These are phyloP conservation scores for Canna indica DNA, from an alignment of 176 grass and related monocot species.

Conservation along the genomic window DNA sequence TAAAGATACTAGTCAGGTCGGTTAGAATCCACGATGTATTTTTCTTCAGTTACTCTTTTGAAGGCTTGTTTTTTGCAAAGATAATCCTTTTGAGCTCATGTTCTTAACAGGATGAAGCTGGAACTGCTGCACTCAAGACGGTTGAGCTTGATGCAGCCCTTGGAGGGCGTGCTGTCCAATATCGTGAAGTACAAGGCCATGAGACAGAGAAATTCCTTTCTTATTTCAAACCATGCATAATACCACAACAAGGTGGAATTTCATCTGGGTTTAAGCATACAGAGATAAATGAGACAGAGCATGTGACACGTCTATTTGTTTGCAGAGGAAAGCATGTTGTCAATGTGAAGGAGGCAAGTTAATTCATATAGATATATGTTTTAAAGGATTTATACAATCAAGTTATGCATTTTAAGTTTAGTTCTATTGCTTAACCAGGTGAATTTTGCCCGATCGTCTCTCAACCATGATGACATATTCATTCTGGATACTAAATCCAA, in stretches of 20 bases:
- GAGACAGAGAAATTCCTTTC: constrained; percentile 97
- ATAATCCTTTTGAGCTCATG: constrained; percentile 29
- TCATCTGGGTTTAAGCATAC: constrained; percentile 78
- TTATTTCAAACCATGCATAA: constrained; percentile 99
- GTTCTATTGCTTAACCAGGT: constrained; percentile 34
- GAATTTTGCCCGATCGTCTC: constrained; percentile 84
- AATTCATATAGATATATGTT: constrained; percentile 12
- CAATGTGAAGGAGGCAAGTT: constrained; percentile 87
- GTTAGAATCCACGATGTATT: constrained; percentile 15
- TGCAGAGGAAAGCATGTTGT: constrained; percentile 98
- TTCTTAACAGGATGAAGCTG: constrained; percentile 67
- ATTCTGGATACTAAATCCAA: constrained; percentile 93
- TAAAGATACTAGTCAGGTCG: constrained; percentile 92
- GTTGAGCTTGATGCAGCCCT: constrained; percentile 92
- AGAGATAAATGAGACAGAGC: constrained; percentile 57
- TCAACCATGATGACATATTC: constrained; percentile 99
- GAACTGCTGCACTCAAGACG: constrained; percentile 91
- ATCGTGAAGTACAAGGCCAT: constrained; percentile 91
- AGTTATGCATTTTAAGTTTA: not conserved
- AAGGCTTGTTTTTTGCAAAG: not conserved
- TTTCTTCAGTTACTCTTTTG: constrained; percentile 11
- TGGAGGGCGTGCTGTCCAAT: constrained; percentile 89
- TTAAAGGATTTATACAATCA: constrained; percentile 5
- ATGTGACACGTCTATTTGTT: constrained; percentile 72
- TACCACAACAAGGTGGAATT: constrained; percentile 79